These are phyloP conservation scores for Aphelidium insulamus DNA, from an alignment of 371 early-diverging fungal genomes.

Conservation along the genomic window DNA sequence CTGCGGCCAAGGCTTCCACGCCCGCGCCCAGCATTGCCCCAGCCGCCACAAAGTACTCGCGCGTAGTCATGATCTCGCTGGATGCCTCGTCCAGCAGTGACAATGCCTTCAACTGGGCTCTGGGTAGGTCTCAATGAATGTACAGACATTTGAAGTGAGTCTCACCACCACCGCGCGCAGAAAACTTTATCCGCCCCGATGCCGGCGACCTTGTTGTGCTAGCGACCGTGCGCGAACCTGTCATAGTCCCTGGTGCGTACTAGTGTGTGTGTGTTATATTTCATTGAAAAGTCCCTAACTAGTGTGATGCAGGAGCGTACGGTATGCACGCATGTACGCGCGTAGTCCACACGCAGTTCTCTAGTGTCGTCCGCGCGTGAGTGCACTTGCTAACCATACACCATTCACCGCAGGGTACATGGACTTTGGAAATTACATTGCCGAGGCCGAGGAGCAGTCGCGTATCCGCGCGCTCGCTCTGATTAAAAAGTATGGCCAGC, in stretches of 20 bases:
- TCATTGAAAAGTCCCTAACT: no score
- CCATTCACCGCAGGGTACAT: no score
- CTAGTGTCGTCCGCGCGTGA: no score
- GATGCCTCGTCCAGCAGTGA: not conserved
- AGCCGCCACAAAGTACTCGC: no score
- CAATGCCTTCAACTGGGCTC: conserved; percentile 1
- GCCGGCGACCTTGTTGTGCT: not conserved
- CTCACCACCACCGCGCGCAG: no score
- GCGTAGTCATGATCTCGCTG: not conserved
- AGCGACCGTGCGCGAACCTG: not conserved
- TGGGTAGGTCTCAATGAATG: no score
- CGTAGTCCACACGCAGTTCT: no score
- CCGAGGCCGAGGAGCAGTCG: conserved; percentile 1
- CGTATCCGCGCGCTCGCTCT: not conserved
- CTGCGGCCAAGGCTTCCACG: not conserved
- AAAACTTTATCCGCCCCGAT: not conserved
- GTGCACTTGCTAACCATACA: no score
- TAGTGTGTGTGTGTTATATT: no score
- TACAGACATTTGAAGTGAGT: no score
- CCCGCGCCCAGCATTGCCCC: not conserved
- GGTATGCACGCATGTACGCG: no score
- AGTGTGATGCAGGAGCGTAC: no score
- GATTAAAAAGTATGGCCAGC: not conserved
- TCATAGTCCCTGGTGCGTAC: not conserved
- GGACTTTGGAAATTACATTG: not conserved